phyloP scores from a whole-genome alignment of 2,329 filamentous ascomycete genomes.

The Epichloe festucae region DNA sequence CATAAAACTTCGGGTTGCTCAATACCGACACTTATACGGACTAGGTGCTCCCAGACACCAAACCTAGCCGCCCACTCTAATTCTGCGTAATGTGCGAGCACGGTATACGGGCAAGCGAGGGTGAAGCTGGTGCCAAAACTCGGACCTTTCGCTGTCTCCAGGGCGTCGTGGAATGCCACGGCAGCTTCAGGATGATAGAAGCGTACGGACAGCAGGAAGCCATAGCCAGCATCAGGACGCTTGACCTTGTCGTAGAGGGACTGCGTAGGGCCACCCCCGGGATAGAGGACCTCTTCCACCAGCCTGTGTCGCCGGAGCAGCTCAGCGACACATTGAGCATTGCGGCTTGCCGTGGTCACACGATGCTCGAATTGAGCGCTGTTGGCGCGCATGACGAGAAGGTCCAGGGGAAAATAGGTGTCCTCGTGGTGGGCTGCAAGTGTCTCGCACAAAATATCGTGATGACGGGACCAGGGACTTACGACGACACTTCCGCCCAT shows the following conservation, averaged over 20 bases:
- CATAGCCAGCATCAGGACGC: conserved; percentile 27
- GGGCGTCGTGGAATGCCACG: conserved; percentile 29
- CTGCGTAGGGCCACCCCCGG: conserved; percentile 18
- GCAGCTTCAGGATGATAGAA: conserved; percentile 23
- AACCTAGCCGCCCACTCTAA: conserved; percentile 19
- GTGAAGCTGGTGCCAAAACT: conserved; percentile 34
- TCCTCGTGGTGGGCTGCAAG: conserved; percentile 10
- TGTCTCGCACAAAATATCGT: not conserved
- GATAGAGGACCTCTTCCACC: conserved; percentile 23
- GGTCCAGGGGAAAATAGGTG: conserved; percentile 1
- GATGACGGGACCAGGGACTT: not conserved
- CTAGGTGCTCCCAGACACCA: conserved; percentile 2
- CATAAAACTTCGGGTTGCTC: conserved; percentile 1
- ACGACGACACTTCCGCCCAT: conserved; percentile 23
- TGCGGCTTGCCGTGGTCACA: not conserved
- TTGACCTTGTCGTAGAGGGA: conserved; percentile 24
- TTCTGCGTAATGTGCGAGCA: conserved; percentile 17
- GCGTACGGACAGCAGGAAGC: conserved; percentile 34
- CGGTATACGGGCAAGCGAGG: conserved; percentile 19
- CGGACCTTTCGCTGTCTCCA: conserved; percentile 31
- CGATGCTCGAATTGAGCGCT: not conserved
- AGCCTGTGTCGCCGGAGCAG: conserved; percentile 27
- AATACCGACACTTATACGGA: conserved; percentile 7
- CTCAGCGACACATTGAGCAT: not conserved
- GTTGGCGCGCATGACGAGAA: not conserved